Base-by-base conservation (phyloP, 139 green algal species). In the Ostreobium quekettii region DNA sequence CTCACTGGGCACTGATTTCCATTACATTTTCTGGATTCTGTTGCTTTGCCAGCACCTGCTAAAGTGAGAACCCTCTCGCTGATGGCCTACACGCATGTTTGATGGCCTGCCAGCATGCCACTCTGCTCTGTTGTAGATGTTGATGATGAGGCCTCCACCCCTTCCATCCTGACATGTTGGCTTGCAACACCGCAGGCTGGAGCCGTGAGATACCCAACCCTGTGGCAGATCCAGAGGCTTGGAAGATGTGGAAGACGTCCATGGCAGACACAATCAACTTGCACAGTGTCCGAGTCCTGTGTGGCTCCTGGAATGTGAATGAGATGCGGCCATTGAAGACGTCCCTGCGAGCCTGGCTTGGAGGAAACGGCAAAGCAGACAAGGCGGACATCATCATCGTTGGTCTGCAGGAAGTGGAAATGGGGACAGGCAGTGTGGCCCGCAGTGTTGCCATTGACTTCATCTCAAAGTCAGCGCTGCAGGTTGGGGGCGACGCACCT, bases 281-380 rank as follows among this genome's bases (percentile, higher is more conserved):
- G 0, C 64, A 81, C 38, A 59, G 39, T 31, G 48, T 93, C 61
- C 70, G 72, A 42, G 66, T 90, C 59, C 71, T 95, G 35, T 78
- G 74, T 11, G 75, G 87, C 35, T 95, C 89, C 11, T 96, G 90
- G 90, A 96, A 96, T 66, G 86, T 93, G 19, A 87, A 86, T 38
- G 78, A 93, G 81, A 79, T 30, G 28, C 64, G 57, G 31, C 70
- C 75, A 47, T 48, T 30, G 30, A 53, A 31, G n/a, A 71, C 42
- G 61, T 85, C 71, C 24, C 36, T 88, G 37, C 29, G 36, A 1
- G 47, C 49, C 29, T 90, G 82, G 82, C 68, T 95, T 47, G 48
- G 36, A 4, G 48, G 83, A 48, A 36, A 71, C 0, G 36, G 36
- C 31, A 35, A 68, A 56, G 73, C 74, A 0, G 36, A 38, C 3